Percentiles rank a stretch among this genome's conserved stretches.
phyloP scores from a whole-genome alignment of 257 asterid species.

The Parsonsia alboflavescens region DNA sequence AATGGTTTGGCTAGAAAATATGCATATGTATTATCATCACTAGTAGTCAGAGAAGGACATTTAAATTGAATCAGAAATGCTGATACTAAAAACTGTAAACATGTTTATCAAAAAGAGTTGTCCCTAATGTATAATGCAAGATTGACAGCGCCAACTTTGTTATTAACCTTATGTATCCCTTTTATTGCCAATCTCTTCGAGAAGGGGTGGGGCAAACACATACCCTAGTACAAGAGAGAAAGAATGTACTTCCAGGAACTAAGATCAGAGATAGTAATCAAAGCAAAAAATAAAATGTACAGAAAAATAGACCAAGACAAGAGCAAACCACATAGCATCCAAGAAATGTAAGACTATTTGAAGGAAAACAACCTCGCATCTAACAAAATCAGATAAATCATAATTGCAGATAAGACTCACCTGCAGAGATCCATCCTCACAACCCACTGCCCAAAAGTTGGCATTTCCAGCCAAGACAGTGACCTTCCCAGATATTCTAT shows the following conservation, averaged over 20 bases:
- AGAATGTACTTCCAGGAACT: background rate
- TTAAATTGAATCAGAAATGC: too few relatives aligned
- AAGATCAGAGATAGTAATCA: background rate
- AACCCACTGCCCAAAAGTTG: slow-evolving; percentile 97
- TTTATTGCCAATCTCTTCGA: background rate
- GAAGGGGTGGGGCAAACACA: too few relatives aligned
- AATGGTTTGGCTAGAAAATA: background rate
- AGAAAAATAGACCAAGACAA: background rate
- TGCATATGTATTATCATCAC: background rate
- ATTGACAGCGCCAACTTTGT: background rate
- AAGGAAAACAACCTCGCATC: background rate
- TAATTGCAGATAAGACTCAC: slow-evolving; percentile 26
- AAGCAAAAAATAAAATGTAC: background rate
- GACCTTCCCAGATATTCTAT: slow-evolving; percentile 78
- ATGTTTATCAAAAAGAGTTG: background rate
- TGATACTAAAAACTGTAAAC: background rate
- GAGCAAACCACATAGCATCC: background rate
- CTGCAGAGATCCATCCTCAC: slow-evolving; percentile 97
- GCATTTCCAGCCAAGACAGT: slow-evolving; percentile 93
- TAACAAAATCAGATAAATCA: background rate
- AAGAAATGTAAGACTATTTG: slow-evolving; percentile 3
- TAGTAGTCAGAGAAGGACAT: background rate
- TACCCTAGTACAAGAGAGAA: too few relatives aligned
- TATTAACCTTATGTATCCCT: background rate
- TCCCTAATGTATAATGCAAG: background rate